Base-by-base conservation (phyloP, 148 eudicot genomes). In the Polygonum maritimum region DNA sequence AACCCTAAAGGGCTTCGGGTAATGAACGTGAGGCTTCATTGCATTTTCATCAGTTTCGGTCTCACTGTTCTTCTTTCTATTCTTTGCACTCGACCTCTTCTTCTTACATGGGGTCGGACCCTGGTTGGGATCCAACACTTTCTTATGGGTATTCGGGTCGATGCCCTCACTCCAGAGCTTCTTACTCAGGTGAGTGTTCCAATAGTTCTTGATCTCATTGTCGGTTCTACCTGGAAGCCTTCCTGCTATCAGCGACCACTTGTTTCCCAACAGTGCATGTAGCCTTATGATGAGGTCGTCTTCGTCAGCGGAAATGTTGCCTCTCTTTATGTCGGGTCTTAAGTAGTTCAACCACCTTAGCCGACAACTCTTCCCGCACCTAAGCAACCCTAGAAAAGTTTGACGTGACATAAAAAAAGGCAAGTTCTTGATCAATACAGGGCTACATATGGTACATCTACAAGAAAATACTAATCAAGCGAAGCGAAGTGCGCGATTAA, bases 341-440 rank as follows among this genome's bases (percentile, higher is more conserved):
- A 89, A 48, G 77, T 89, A 89, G 82, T 89, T 89, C 92, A 87
- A 80, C 92, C 90, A 85, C 77, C 92, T 76, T 54, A 89, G 77
- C 69, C 90, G 72, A 77, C 92, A 89, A 76, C 92, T 89, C 86
- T 89, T 89, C 71, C 92, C 92, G 69, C 92, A 89, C 70, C 90
- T 74, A 5, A 89, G 78, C 33, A 89, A 81, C 47, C 90, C 90
- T 87, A 41, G 51, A 74, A 41, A 2, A 1, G 7, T 6, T 5
- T 44, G 10, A 44, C 9, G 0, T 44, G 47, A 44, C 47, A 44
- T 6, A 44, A 7, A 10, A 44, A 44, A 44, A 44, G 9, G 10
- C 9, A 44, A 44, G 10, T 44, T 26, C 31, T 26, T 44, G 47
- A 44, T 44, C 47, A 44, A 7, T 44, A 26, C 31, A 26, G 1